A percentile compares a stretch with the other conserved stretches of the same genome.
Evolutionary conservation across 192 early-diverging fungal species (phyloP).

Genomic region (Lobosporangium transversale): DNA sequence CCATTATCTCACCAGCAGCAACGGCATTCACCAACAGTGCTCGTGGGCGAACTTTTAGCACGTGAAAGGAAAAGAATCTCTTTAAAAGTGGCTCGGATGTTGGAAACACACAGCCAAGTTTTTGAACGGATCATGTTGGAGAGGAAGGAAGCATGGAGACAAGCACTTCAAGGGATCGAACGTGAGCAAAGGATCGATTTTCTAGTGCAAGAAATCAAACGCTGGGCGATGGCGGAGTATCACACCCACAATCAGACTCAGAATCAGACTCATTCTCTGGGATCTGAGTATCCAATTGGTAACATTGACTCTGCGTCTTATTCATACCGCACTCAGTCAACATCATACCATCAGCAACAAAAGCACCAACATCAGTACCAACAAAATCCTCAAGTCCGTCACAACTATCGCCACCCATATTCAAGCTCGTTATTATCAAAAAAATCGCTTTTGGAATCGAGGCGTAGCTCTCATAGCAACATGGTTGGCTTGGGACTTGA

Average conservation of each 20-base stretch:
- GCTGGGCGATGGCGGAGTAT: slow-evolving; percentile 23
- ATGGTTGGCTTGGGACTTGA: slow-evolving; percentile 2
- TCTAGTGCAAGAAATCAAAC: slow-evolving; percentile 27
- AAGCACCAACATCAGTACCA: background rate
- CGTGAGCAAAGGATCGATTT: slow-evolving; percentile 43
- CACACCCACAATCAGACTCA: no score
- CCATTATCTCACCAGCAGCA: background rate
- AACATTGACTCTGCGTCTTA: no score
- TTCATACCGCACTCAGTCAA: no score
- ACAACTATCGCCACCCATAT: no score
- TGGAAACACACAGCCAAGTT: slow-evolving; percentile 24
- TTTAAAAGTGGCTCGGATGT: slow-evolving; percentile 5
- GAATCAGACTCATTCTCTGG: no score
- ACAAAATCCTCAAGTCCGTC: no score
- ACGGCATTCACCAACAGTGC: background rate
- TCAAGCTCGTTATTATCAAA: no score
- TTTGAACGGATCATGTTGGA: slow-evolving; percentile 33
- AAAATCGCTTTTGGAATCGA: no score
- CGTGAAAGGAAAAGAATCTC: slow-evolving; percentile 15
- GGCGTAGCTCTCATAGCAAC: no score
- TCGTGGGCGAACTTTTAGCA: slow-evolving; percentile 1
- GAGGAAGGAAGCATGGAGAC: slow-evolving; percentile 17
- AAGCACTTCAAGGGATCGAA: slow-evolving; percentile 22
- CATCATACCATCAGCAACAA: background rate
- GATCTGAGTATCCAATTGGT: no score